These are phyloP conservation scores for Glarea lozoyensis DNA, from an alignment of 495 filamentous ascomycete species.

Conservation along the genomic window DNA sequence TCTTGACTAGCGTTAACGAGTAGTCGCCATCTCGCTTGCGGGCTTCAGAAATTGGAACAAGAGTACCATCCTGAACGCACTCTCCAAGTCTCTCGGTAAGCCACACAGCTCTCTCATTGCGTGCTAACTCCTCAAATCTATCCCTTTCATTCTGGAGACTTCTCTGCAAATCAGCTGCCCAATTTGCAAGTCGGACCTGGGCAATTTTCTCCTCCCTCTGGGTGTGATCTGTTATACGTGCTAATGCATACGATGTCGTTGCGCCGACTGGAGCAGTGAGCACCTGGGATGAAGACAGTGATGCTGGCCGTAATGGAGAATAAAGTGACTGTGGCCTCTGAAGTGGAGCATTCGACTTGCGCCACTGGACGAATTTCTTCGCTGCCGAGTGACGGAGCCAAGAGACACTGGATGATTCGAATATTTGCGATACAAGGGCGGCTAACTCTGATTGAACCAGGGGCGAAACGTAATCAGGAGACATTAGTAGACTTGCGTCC, in stretches of 20 bases:
- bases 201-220: constrained; percentile 66
- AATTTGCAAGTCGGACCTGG: constrained; percentile 74
- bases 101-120: constrained; percentile 70
- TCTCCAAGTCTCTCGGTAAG: constrained; percentile 67
- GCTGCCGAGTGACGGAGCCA: constrained; percentile 82
- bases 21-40: constrained; percentile 3
- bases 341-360: constrained; percentile 23
- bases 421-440: constrained; percentile 60
- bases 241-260: constrained; percentile 55
- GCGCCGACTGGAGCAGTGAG: constrained; percentile 25
- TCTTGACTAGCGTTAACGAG: constrained; percentile 13
- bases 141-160: constrained; percentile 74
- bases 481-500: constrained; percentile 95
- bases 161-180: constrained; percentile 83
- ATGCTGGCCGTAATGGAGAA: constrained; percentile 9
- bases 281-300: constrained; percentile 9
- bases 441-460: constrained; percentile 69
- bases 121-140: constrained; percentile 60
- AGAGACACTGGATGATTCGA: constrained; percentile 71
- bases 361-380: constrained; percentile 75
- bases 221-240: constrained; percentile 61
- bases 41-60: constrained; percentile 36
- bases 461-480: constrained; percentile 82
- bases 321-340: constrained; percentile 18
- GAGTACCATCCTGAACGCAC: constrained; percentile 61